Conservation (phyloP, 2,329 filamentous ascomycete species). For the Ambrosiella cleistominuta region DNA sequence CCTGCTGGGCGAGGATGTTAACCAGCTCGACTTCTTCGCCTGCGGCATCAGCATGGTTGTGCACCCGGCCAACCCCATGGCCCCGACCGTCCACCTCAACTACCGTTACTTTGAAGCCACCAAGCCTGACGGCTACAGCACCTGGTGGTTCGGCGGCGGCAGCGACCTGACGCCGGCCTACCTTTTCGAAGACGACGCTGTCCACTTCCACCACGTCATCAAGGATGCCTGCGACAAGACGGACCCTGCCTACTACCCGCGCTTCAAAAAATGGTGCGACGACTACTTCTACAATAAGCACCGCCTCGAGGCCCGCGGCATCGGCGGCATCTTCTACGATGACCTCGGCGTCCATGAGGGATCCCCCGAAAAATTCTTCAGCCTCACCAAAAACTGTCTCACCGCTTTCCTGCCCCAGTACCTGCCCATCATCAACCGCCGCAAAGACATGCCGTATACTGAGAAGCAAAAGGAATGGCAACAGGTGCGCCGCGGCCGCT, state of each 20-base stretch:
- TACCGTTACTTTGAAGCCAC: slow-evolving; percentile 98
- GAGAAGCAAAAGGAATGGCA: slow-evolving; percentile 89
- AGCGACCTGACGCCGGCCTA: slow-evolving; percentile 87
- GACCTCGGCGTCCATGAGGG: slow-evolving; percentile 79
- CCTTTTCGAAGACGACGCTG: slow-evolving; percentile 89
- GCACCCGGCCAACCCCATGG: slow-evolving; percentile 90
- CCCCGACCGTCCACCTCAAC: slow-evolving; percentile 92
- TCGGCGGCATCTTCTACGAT: slow-evolving; percentile 98
- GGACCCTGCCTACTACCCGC: slow-evolving; percentile 77
- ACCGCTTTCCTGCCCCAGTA: slow-evolving; percentile 82
- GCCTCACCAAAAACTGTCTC: slow-evolving; percentile 72
- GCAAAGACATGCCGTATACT: slow-evolving; percentile 84
- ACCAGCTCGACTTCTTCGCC: slow-evolving; percentile 86
- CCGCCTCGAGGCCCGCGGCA: slow-evolving; percentile 65
- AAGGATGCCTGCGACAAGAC: slow-evolving; percentile 89
- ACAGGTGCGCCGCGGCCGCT: slow-evolving; percentile 80
- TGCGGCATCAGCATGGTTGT: slow-evolving; percentile 84
- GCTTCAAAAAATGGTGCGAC: slow-evolving; percentile 97
- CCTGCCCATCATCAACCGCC: slow-evolving; percentile 66
- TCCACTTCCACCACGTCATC: slow-evolving; percentile 88
- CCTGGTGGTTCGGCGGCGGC: slow-evolving; percentile 97
- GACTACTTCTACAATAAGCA: slow-evolving; percentile 94
- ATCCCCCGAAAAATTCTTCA: slow-evolving; percentile 75
- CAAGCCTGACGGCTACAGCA: slow-evolving; percentile 62
- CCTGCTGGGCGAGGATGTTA: slow-evolving; percentile 50